phyloP scores from a whole-genome alignment of 202 grass and related monocot species.

The Setaria viridis region DNA sequence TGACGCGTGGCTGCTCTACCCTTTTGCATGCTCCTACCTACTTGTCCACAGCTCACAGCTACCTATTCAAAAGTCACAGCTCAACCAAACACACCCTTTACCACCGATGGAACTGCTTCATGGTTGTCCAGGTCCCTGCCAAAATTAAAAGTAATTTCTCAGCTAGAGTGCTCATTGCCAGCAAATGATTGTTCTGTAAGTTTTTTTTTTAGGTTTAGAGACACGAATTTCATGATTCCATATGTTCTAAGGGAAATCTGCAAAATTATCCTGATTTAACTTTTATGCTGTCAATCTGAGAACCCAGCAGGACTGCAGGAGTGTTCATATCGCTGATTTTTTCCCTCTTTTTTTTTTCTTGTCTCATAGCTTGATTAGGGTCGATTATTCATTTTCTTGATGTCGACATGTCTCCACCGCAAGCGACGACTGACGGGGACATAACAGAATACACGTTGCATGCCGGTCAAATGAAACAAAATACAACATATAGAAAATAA shows the following conservation, averaged over 20 bases:
- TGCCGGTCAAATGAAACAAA: neutral
- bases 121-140: neutral
- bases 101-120: too few species aligned
- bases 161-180: neutral
- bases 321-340: neutral
- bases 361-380: neutral
- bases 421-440: neutral
- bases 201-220: neutral
- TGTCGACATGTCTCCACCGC: neutral
- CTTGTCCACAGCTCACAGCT: too few species aligned
- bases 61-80: too few species aligned
- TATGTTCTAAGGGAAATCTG: neutral
- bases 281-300: neutral
- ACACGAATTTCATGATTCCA: neutral
- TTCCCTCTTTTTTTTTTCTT: neutral
- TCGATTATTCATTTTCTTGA: slow-evolving; percentile 16
- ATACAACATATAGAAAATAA: neutral
- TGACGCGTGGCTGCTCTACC: neutral
- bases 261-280: neutral
- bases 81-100: too few species aligned
- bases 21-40: neutral
- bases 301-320: neutral
- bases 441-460: neutral
- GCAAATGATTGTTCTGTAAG: neutral
- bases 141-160: neutral